Conservation (phyloP, 225 moss, liverwort and hornwort genomes). For the Pleurozium schreberi region DNA sequence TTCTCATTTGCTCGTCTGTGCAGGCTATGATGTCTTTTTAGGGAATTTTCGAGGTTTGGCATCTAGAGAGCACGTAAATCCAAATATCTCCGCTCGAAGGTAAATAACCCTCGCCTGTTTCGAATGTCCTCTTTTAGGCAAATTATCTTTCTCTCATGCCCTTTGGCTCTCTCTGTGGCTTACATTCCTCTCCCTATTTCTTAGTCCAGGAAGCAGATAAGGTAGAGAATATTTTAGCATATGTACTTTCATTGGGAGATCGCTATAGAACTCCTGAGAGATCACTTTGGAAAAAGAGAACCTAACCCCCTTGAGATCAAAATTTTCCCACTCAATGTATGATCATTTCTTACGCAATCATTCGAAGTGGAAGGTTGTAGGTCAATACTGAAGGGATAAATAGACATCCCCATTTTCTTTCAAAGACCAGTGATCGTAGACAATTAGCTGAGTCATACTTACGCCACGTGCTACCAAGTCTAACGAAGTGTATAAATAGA, state of each 20-base stretch:
- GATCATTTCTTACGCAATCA: neutral
- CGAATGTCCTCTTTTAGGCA: neutral
- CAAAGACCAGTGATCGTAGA: neutral
- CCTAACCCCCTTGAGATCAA: neutral
- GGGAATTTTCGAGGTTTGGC: constrained; percentile 94
- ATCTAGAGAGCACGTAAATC: constrained; percentile 81
- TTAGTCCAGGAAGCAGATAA: neutral
- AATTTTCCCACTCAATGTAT: neutral
- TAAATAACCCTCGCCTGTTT: neutral
- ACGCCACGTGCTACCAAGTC: neutral
- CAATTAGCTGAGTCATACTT: neutral
- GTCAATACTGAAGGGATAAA: neutral
- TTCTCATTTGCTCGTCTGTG: neutral
- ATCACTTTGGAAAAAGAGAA: neutral
- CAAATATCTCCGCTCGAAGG: constrained; percentile 70
- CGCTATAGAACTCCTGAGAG: neutral
- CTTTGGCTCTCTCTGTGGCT: neutral
- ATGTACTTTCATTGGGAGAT: neutral
- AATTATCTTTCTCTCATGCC: neutral
- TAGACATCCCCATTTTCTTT: neutral
- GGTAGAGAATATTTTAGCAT: neutral
- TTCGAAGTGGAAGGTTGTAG: neutral
- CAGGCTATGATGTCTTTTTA: constrained; percentile 93
- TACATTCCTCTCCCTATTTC: neutral
- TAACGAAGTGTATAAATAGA: neutral